Percentiles rank a stretch among this genome's conserved stretches.
phyloP scores from a whole-genome alignment of 208 protist species.

The Acanthamoeba polyphaga region DNA sequence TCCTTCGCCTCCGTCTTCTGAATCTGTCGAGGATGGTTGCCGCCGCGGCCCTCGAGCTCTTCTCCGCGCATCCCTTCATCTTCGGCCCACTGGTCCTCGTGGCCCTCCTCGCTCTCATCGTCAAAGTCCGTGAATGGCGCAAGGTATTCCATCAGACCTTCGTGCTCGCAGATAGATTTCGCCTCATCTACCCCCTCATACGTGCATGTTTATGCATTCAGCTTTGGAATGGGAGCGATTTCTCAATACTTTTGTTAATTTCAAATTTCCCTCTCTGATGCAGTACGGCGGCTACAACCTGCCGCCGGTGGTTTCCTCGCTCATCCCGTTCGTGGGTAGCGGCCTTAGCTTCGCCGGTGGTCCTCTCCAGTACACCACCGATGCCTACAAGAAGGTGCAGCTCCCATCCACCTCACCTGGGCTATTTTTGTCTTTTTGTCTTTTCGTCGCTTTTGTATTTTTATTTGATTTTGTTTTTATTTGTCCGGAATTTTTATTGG shows the following conservation, averaged over 20 bases:
- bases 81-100: neutral
- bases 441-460: no score
- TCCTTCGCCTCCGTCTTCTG: neutral
- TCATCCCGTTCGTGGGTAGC: conserved; percentile 58
- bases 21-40: neutral
- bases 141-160: neutral
- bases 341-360: conserved; percentile 51
- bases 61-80: neutral
- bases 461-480: neutral
- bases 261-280: neutral
- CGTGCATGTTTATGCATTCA: no score
- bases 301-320: conserved; percentile 37
- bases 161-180: no score
- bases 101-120: neutral
- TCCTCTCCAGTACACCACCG: conserved; percentile 69
- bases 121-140: conserved; percentile 25
- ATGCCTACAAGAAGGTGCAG: conserved; percentile 40
- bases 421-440: neutral
- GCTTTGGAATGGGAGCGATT: neutral
- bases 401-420: neutral
- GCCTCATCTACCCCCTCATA: no score
- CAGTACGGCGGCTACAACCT: conserved; percentile 44
- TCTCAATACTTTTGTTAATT: neutral
- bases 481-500: neutral
- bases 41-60: neutral